Evolutionary conservation across 495 filamentous ascomycete genomes (phyloP).

Genomic region (Hyphodiscus hymeniophilus): DNA sequence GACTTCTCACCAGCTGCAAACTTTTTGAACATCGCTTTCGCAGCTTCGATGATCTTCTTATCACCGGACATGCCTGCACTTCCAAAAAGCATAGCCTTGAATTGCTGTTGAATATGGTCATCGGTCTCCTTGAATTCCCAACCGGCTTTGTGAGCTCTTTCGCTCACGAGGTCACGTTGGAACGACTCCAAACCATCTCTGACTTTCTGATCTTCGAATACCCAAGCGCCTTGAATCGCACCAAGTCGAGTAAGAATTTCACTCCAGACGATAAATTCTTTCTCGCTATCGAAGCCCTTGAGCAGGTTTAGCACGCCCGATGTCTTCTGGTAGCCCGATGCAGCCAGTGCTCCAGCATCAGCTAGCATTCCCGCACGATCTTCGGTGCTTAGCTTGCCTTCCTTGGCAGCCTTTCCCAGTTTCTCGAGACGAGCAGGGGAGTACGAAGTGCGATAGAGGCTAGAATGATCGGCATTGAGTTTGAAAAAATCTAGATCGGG

Average conservation of each 20-base stretch:
- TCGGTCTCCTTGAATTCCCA: slow-evolving; percentile 82
- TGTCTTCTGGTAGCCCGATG: slow-evolving; percentile 88
- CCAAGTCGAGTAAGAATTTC: slow-evolving; percentile 74
- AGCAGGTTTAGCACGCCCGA: slow-evolving; percentile 81
- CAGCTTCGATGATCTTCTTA: slow-evolving; percentile 48
- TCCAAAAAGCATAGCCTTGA: slow-evolving; percentile 64
- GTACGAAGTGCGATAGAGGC: slow-evolving; percentile 66
- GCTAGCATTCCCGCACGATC: slow-evolving; percentile 94
- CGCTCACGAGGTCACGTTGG: slow-evolving; percentile 62
- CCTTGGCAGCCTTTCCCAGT: slow-evolving; percentile 69
- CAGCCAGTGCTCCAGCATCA: slow-evolving; percentile 82
- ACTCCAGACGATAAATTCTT: slow-evolving; percentile 89
- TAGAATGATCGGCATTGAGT: slow-evolving; percentile 69
- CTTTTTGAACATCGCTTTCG: slow-evolving; percentile 66
- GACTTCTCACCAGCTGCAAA: slow-evolving; percentile 57
- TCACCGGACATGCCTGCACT: slow-evolving; percentile 51
- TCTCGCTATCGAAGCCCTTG: slow-evolving; percentile 73
- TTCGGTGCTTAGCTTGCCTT: slow-evolving; percentile 74
- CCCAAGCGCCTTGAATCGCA: slow-evolving; percentile 72
- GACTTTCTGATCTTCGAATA: slow-evolving; percentile 71
- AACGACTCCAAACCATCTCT: slow-evolving; percentile 73
- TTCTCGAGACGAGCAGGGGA: slow-evolving; percentile 57
- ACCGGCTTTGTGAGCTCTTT: slow-evolving; percentile 75
- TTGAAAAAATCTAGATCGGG: slow-evolving; percentile 60
- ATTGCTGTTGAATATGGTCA: slow-evolving; percentile 80